A percentile compares a stretch with the other conserved stretches of the same genome.
Evolutionary conservation across 176 grass and related monocot genomes (phyloP).

Genomic region (Tillandsia fasciculata): DNA sequence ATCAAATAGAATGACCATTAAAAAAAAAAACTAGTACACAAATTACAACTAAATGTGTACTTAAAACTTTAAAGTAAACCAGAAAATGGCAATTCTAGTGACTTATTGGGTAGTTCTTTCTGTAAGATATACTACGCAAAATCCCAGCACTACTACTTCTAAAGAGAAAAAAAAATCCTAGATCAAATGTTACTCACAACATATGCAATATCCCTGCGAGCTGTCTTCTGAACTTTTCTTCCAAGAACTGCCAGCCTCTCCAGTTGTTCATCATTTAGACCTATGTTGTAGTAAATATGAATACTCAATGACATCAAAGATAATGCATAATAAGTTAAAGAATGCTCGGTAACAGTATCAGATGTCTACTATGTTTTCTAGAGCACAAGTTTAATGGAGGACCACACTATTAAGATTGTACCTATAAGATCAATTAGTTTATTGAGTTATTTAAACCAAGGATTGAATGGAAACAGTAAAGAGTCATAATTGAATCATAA

Average conservation of each 20-base stretch:
- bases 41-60: no score
- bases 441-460: no score
- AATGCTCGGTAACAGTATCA: not conserved
- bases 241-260: slow-evolving; percentile 70
- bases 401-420: no score
- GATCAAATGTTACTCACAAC: slow-evolving; percentile 42
- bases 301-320: not conserved
- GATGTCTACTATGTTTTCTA: no score
- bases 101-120: not conserved
- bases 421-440: no score
- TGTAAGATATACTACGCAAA: not conserved
- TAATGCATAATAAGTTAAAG: not conserved
- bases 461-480: no score
- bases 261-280: slow-evolving; percentile 55
- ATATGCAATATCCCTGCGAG: slow-evolving; percentile 84
- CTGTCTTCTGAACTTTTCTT: slow-evolving; percentile 64
- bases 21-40: no score
- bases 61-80: no score
- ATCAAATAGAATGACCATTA: no score
- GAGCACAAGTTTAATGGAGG: no score
- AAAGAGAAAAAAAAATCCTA: not conserved
- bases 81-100: no score
- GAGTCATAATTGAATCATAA: no score
- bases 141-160: not conserved
- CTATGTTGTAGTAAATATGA: slow-evolving; percentile 15